Percentiles rank a stretch among this genome's conserved stretches.
These are phyloP conservation scores for Ustilago bromivora DNA, from an alignment of 1,284 basidiomycete species.

Conservation along the genomic window DNA sequence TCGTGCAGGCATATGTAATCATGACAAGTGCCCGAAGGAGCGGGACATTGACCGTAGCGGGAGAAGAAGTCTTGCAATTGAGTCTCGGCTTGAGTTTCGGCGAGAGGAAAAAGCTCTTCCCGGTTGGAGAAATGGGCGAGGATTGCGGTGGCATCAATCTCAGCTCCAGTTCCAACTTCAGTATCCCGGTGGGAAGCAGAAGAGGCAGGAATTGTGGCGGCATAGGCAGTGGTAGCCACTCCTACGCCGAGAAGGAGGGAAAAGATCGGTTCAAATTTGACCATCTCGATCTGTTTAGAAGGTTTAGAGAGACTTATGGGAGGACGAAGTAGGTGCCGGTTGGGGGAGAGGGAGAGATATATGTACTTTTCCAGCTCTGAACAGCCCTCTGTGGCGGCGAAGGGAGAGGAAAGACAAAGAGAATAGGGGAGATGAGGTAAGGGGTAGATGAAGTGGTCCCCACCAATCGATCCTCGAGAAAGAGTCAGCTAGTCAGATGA, in stretches of 20 bases:
- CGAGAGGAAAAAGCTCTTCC: too few species aligned
- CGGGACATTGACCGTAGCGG: too few species aligned
- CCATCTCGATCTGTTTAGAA: constrained; percentile 4
- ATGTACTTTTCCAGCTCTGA: background rate
- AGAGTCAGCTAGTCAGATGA: background rate
- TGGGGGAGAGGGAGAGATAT: background rate
- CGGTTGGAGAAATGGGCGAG: too few species aligned
- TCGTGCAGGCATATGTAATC: fast-evolving
- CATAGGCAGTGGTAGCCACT: constrained; percentile 6
- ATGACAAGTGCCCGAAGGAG: too few species aligned
- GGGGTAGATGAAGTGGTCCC: background rate
- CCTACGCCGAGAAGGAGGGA: constrained; percentile 14
- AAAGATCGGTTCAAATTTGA: constrained; percentile 12
- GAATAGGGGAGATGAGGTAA: background rate
- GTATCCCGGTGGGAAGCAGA: background rate
- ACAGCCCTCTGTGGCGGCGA: background rate
- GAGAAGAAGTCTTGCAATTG: too few species aligned
- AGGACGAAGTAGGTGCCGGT: background rate
- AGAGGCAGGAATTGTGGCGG: background rate
- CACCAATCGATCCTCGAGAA: constrained; percentile 4
- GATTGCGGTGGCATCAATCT: background rate
- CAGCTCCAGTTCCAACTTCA: too few species aligned
- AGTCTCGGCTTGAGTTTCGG: too few species aligned
- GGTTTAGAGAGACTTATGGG: background rate
- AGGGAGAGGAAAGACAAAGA: background rate